Base-by-base conservation (phyloP, 306 rosid genomes). In the Hippophae tibetana region DNA sequence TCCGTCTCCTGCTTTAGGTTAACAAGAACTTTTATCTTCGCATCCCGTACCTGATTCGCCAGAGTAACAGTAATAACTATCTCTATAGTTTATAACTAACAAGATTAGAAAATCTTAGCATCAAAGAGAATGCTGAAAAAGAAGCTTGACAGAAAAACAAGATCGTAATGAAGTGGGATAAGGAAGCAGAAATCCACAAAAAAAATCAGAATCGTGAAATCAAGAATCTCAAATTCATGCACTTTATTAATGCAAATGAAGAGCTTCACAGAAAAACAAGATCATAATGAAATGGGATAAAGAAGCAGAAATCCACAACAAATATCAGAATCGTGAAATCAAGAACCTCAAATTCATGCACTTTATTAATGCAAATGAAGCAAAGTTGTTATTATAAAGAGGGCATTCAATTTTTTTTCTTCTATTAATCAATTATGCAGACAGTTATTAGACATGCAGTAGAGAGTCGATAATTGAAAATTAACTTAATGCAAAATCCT, bases 21-120 rank as follows among this genome's bases (percentile, higher is more conserved):
- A 61, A 74, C 78, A 58, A 92, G 80, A 74, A 92, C 78, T 80
- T 88, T 82, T 50, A 92, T 63, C 77, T 92, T 92, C 9, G 78
- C 87, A 73, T 88, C 96, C 64, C 95, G 90, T 49, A 92, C 89
- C 96, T 92, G 81, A 68, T 63, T 47, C 14, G 74, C 61, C 64
- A 13, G 57, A 70, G 67, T 45, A 56, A 57, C 47, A 47, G 72
- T 43, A 65, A 62, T 18, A 57, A 66, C 66, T 45, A 66, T 41
- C 10, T 7, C 10, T 46, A 10, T 9, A 46, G 13, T 46, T 46
- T 13, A 9, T 5, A 3, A 47, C 13, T 47, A 9, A 47, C 7
- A 47, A 7, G 10, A 47, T 47, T 13, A 3, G 8, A 1, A 8
- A 7, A 47, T 0, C 11, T 63, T 54, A 8, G 53, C 9, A 51